phyloP scores from a whole-genome alignment of 176 grass and related monocot genomes.

The Triticum monococcum region DNA sequence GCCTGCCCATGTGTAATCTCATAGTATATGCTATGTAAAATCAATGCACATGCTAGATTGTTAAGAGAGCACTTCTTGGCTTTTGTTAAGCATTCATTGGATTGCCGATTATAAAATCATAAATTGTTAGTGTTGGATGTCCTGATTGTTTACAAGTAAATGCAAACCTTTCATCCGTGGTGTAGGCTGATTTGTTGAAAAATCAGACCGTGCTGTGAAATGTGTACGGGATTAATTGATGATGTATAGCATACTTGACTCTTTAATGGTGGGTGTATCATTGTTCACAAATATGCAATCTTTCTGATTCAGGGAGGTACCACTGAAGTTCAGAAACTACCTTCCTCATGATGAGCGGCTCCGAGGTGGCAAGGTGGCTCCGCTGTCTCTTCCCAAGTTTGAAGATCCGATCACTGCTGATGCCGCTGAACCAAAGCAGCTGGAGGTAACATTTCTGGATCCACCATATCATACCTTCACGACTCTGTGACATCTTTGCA shows the following conservation, averaged over 20 bases:
- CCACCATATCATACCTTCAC: neutral
- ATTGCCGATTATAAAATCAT: neutral
- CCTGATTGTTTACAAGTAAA: neutral
- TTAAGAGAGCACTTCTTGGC: neutral
- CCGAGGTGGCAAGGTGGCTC: slow-evolving; percentile 79
- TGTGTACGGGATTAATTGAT: neutral
- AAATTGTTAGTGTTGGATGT: neutral
- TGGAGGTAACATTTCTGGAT: slow-evolving; percentile 40
- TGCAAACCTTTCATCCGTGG: neutral
- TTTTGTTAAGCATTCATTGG: neutral
- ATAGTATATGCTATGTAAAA: neutral
- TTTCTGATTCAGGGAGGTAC: slow-evolving; percentile 42
- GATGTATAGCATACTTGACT: neutral
- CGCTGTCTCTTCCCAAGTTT: slow-evolving; percentile 73
- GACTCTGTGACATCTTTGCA: neutral
- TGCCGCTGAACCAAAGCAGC: slow-evolving; percentile 52
- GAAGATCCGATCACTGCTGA: slow-evolving; percentile 75
- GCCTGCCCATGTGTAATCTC: neutral
- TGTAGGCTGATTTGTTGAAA: too few species aligned
- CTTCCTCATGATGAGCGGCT: slow-evolving; percentile 97
- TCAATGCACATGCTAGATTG: neutral
- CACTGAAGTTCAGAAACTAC: slow-evolving; percentile 97
- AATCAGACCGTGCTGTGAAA: too few species aligned
- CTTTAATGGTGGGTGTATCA: neutral
- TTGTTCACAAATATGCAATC: neutral